Conservation (phyloP, 106 monocot genomes). For the Phalaenopsis aphrodite region DNA sequence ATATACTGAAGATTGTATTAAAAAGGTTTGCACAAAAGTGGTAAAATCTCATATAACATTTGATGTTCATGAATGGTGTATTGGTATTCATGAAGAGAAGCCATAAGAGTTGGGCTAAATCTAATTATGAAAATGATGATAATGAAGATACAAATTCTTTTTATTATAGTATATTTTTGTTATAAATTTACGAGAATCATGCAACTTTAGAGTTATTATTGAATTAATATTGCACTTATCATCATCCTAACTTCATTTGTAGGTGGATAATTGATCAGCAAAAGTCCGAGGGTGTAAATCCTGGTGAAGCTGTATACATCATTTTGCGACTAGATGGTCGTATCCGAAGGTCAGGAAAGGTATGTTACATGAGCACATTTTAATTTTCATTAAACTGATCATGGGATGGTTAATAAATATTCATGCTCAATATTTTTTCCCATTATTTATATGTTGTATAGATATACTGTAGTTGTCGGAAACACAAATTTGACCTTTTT, state of each 20-base stretch:
- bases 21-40: too few species aligned
- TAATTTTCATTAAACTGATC: neutral
- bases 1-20: too few species aligned
- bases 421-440: neutral
- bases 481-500: too few species aligned
- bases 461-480: too few species aligned
- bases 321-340: constrained; percentile 94
- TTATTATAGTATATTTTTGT: neutral
- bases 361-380: constrained; percentile 13
- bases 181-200: neutral
- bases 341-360: constrained; percentile 85
- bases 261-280: constrained; percentile 95
- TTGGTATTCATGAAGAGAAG: too few species aligned
- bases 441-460: neutral
- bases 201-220: neutral
- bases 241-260: constrained; percentile 2
- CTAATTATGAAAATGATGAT: too few species aligned
- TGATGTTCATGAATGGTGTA: too few species aligned
- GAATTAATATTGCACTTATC: neutral
- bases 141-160: too few species aligned
- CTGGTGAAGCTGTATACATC: constrained; percentile 90
- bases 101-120: too few species aligned
- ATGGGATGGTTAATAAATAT: neutral
- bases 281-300: constrained; percentile 74
- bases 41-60: too few species aligned